Base-by-base conservation (phyloP, 805 yeast genomes). In the Danielia oregonensis region DNA sequence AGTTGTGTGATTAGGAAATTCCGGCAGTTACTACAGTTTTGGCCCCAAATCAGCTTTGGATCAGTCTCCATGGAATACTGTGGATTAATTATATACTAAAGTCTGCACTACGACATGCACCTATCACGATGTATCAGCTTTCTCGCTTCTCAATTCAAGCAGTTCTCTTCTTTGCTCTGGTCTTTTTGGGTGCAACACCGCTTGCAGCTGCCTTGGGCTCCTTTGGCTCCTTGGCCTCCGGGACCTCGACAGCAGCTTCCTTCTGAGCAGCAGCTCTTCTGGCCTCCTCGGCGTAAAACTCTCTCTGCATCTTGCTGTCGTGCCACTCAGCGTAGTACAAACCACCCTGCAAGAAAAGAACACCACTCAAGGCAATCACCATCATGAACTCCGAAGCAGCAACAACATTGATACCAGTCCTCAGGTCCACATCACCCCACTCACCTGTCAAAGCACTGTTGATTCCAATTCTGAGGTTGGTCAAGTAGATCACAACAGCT, bases 401-500 rank as follows among this genome's bases (percentile, higher is more conserved):
- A 52, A 93, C 76, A 25, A 93, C 96, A 45, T 86, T 86, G 51
- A 91, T 63, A 19, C 97, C 97, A 15, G 95, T 86, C 41, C 71
- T 70, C 56, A 75, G 78, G 51, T 85, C 86, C 32, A 93, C 95
- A 33, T 91, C 97, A 46, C 96, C 97, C 97, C 97, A 91, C 40
- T 78, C 69, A 28, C 88, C 89, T 38, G 73, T 60, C 17, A 78
- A 49, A 35, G 86, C 76, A 37, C 89, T 76, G 47, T 74, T 73
- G 25, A 81, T 68, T 35, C 97, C 97, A 34, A 84, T 77, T 54
- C 86, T 75, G 47, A 91, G 69, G 65, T 93, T 93, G 43, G 96
- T 83, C 51, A 91, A 66, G 61, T 88, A 93, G 49, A 91, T 75
- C 50, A 91, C 78, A 29, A 84, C 63, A 13, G 83, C 84, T 24